Evolutionary conservation across 1,284 basidiomycete genomes (phyloP), one percentile per base, ranked within the genome.

Genomic region (Neotropicomus parvogracilis): DNA sequence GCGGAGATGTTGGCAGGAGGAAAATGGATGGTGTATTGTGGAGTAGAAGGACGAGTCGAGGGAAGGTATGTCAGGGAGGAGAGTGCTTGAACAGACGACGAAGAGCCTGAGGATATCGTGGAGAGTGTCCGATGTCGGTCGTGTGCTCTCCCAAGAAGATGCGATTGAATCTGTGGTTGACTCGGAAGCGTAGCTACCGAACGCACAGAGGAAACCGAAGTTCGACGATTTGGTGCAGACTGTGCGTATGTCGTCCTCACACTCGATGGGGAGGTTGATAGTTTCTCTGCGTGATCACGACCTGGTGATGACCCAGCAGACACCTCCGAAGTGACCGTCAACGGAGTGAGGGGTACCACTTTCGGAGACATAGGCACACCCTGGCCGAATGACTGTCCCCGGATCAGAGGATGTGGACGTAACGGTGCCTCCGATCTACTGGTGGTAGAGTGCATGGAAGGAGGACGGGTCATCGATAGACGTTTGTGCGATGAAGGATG

Each of bases 381-480:
- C 47, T 75, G 73, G 10, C 80, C 79, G 50, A 75, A 79, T 0
- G 85, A 85, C 54, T 81, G 75, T 9, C 83, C 84, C 46, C 85
- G 81, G 54, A 88, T 86, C 43, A 88, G 74, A 7, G 85, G 86
- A 60, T 88, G 85, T 1, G 83, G 85, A 17, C 83, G 81, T 43
- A 84, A 66, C 19, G 70, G 52, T 12, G 54, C 60, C 14, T 67
- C 63, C 28, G 69, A 61, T 55, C 66, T 68, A 49, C 71, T 70
- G 38, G 68, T 58, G 28, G 77, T 60, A 17, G 83, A 84, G 59
- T 83, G 79, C 16, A 69, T 76, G 4, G 85, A 86, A 27, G 82
- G 74, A 12, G 83, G 81, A 17, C 84, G 79, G n/a, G 80, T 72
- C 58, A 68, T 58, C 24, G 75, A 67, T 29, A 64, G 58, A 37